Evolutionary conservation across 495 filamentous ascomycete genomes (phyloP).

Genomic region (Terfezia claveryi): DNA sequence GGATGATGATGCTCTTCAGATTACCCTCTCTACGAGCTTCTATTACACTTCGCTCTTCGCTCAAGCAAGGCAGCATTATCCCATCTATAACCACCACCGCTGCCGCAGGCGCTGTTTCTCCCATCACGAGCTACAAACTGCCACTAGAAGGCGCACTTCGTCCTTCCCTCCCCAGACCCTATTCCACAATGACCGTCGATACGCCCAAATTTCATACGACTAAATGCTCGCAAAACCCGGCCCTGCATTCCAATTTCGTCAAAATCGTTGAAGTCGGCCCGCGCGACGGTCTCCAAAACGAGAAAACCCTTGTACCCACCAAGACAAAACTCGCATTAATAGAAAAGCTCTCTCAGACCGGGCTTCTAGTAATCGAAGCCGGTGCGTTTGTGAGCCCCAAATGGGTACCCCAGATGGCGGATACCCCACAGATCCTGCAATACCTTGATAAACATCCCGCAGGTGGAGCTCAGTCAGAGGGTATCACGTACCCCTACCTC

Average conservation of each 20-base stretch:
- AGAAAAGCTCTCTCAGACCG: constrained; percentile 56
- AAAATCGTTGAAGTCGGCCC: constrained; percentile 81
- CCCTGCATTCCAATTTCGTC: constrained; percentile 19
- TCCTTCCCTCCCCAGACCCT: not conserved
- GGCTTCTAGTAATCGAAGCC: constrained; percentile 72
- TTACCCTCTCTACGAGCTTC: no score
- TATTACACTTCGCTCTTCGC: no score
- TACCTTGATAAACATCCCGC: constrained; percentile 17
- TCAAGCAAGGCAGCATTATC: no score
- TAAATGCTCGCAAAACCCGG: not conserved
- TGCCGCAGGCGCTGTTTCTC: not conserved
- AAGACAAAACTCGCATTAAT: constrained; percentile 75
- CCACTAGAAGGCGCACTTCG: no score
- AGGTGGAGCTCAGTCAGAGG: constrained; percentile 2
- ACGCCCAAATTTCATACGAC: not conserved
- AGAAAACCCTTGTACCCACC: constrained; percentile 60
- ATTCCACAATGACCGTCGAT: not conserved
- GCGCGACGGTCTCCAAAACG: constrained; percentile 88
- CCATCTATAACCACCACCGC: not conserved
- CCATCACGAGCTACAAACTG: no score
- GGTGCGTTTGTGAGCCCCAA: constrained; percentile 89
- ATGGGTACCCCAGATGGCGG: constrained; percentile 99
- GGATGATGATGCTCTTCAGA: no score
- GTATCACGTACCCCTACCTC: constrained; percentile 80
- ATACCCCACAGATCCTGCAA: constrained; percentile 61